Percentiles rank a stretch among this genome's conserved stretches.
Conservation (phyloP, 2,329 filamentous ascomycete species). For the Stemphylium lycopersici region DNA sequence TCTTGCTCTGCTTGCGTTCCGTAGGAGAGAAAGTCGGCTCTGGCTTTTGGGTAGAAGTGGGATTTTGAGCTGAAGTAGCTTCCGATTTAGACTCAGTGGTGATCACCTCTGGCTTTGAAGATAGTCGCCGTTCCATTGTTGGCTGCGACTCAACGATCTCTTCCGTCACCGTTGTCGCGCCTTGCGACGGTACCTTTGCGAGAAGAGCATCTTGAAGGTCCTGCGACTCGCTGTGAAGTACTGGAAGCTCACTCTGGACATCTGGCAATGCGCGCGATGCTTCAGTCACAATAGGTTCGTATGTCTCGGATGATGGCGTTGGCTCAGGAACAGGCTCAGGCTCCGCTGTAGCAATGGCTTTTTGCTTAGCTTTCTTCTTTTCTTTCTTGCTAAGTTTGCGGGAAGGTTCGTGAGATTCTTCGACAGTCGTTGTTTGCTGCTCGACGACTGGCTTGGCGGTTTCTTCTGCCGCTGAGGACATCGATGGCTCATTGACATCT, state of each 20-base stretch:
- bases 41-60: slow-evolving; percentile 1
- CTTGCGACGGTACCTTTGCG: not conserved
- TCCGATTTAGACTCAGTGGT: not conserved
- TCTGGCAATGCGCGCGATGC: not conserved
- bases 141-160: not conserved
- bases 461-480: too few species aligned
- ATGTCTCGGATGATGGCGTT: not conserved
- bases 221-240: not conserved
- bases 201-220: not conserved
- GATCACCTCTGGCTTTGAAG: not conserved
- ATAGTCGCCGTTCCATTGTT: not conserved
- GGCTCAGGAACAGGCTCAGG: not conserved
- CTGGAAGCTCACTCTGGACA: too few species aligned
- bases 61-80: not conserved
- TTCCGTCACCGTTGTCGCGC: not conserved
- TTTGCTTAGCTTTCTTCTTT: slow-evolving; percentile 48
- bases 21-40: slow-evolving; percentile 22
- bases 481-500: too few species aligned
- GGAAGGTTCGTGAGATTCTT: not conserved
- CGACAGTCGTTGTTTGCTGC: not conserved
- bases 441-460: too few species aligned
- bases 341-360: slow-evolving; percentile 3
- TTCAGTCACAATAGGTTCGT: not conserved
- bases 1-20: slow-evolving; percentile 36
- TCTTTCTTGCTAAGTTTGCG: slow-evolving; percentile 51